Evolutionary conservation across 2,329 filamentous ascomycete genomes (phyloP).

Genomic region (Beauveria sp.): DNA sequence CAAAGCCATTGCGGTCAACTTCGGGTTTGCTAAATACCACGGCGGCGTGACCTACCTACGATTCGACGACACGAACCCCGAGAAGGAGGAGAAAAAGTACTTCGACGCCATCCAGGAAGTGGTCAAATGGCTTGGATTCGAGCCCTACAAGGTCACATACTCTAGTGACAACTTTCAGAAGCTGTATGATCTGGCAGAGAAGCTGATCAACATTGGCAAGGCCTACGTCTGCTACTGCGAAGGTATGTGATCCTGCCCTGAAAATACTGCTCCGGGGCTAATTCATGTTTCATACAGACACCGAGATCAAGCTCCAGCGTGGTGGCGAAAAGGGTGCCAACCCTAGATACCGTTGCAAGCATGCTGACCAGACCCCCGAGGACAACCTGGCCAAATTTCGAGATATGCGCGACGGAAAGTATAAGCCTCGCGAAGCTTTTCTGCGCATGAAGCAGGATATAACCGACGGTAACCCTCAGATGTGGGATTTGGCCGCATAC

Average conservation of each 20-base stretch:
- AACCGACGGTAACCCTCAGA: slow-evolving; percentile 77
- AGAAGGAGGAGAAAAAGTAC: slow-evolving; percentile 84
- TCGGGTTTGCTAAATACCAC: slow-evolving; percentile 83
- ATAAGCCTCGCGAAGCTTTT: slow-evolving; percentile 74
- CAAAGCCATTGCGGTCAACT: slow-evolving; percentile 94
- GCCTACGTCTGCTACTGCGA: slow-evolving; percentile 86
- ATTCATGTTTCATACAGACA: slow-evolving; percentile 36
- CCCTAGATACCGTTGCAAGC: slow-evolving; percentile 69
- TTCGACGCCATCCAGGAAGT: slow-evolving; percentile 86
- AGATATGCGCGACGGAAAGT: slow-evolving; percentile 86
- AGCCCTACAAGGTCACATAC: slow-evolving; percentile 58
- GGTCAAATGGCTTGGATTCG: slow-evolving; percentile 67
- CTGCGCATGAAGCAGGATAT: slow-evolving; percentile 92
- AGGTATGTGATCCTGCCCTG: neutral
- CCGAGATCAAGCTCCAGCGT: slow-evolving; percentile 78
- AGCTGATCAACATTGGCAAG: slow-evolving; percentile 63
- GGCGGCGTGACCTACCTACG: slow-evolving; percentile 50
- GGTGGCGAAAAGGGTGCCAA: slow-evolving; percentile 61
- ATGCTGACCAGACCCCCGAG: slow-evolving; percentile 67
- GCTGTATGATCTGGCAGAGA: slow-evolving; percentile 82
- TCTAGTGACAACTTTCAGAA: slow-evolving; percentile 85
- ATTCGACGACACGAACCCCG: slow-evolving; percentile 94
- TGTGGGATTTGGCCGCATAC: slow-evolving; percentile 95
- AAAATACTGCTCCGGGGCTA: neutral
- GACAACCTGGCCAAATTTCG: slow-evolving; percentile 77